Evolutionary conservation across 2,329 filamentous ascomycete genomes (phyloP), one percentile per base, ranked within the genome.

Genomic region (Calonectria henricotiae): DNA sequence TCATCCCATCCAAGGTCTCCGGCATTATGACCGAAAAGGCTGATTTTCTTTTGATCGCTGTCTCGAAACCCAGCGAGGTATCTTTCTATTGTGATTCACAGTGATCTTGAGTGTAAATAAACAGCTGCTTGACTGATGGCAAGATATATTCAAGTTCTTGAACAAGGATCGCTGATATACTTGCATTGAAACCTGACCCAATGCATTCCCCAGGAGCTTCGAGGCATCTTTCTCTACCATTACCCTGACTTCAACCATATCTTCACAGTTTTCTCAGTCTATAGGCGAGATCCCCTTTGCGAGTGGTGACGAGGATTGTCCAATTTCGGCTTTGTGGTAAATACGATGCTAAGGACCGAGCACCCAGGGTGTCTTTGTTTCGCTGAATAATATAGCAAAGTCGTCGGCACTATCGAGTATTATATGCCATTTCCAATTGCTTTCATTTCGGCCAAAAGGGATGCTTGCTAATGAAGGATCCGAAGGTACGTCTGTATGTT

Each of bases 41-140:
- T 39, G 5, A 41, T 35, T 49, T 51, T 49, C 37, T 44, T 67
- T 13, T 27, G 5, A 12, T 67, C 58, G 13, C 58, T 62, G 11
- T 37, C 12, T 12, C n/a, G 32, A 43, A 67, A 67, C 15, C 43
- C 55, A 9, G 23, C 46, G 17, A 67, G 37, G 23, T 67, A 67
- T 41, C 7, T 54, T 25, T 25, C 43, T 3, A 62, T 1, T 2
- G 58, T 54, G 11, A 3, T 37, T 11, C 20, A 46, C 8, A 46
- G 62, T 13, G n/a, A 15, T n/a, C 62, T 32, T 4, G 32, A 11
- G 2, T 43, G 44, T 37, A 64, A 54, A 20, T 64, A 64, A 5
- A 46, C 62, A 2, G 46, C 47, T 9, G 62, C 46, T 15, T 64
- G 62, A n/a, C 44, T 64, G 8, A 54, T 64, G 3, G 62, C 47